Conservation (phyloP, 2,329 filamentous ascomycete species). For the Xylaria sp. region DNA sequence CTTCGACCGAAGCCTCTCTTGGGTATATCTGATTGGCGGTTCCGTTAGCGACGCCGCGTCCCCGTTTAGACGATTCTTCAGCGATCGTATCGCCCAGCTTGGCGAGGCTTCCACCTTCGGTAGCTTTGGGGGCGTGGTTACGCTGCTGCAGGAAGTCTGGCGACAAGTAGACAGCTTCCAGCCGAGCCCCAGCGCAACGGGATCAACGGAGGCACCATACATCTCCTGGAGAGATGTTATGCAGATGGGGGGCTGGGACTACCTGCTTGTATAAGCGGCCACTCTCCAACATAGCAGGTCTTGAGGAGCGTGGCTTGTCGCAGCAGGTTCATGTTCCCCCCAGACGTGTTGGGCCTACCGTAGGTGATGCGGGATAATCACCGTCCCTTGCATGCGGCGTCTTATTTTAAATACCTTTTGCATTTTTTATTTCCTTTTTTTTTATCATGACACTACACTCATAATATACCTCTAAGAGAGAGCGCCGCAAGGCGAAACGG, state of each 20-base stretch:
- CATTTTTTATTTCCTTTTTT: constrained; percentile 42
- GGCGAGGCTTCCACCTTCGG: constrained; percentile 83
- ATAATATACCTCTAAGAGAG: constrained; percentile 49
- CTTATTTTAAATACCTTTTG: constrained; percentile 41
- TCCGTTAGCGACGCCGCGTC: constrained; percentile 79
- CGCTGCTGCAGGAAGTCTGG: constrained; percentile 87
- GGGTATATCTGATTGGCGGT: constrained; percentile 91
- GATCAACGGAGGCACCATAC: constrained; percentile 64
- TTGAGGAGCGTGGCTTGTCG: constrained; percentile 47
- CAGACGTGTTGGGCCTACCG: constrained; percentile 46
- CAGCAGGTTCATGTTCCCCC: constrained; percentile 32
- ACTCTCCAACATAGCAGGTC: constrained; percentile 52
- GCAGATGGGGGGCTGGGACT: constrained; percentile 91
- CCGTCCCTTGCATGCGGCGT: constrained; percentile 47
- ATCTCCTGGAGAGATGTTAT: constrained; percentile 97
- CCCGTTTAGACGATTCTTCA: constrained; percentile 80
- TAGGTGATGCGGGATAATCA: constrained; percentile 54
- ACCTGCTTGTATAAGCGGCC: constrained; percentile 79
- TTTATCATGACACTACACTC: constrained; percentile 43
- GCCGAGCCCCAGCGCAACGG: constrained; percentile 52
- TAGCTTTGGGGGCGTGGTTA: constrained; percentile 84
- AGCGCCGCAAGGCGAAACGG: constrained; percentile 51
- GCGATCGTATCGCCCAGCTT: constrained; percentile 77
- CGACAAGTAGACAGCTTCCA: constrained; percentile 72
- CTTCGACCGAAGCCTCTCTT: constrained; percentile 90